Evolutionary conservation across 257 asterid genomes (phyloP), one percentile per base, ranked within the genome.

Genomic region (Primulina eburnea): DNA sequence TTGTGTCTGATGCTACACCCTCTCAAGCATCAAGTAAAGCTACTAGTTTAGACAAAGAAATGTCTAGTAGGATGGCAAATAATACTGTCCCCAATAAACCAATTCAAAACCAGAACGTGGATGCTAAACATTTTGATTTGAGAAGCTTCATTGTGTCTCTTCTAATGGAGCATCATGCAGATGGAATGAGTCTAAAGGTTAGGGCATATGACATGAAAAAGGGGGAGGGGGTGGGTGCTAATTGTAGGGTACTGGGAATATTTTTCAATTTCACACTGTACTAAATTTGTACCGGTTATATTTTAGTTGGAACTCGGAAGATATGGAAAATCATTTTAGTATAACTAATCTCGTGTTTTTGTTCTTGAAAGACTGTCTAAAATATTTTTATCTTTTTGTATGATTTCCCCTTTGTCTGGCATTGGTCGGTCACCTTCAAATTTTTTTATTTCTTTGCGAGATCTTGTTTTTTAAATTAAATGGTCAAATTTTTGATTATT

Each of bases 131-230:
- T 14, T 20, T 87, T 61, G 92, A 94, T 75, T 82, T 94, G 88
- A 82, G 78, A 74, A 81, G 89, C 78, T 73, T 83, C 88, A 75
- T 94, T 70, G 75, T 76, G 65, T 85, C 96, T 73, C 84, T 88
- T 50, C 95, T 91, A 62, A 77, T 63, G 83, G 96, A 91, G 84
- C 79, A 81, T 69, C 88, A 85, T 53, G 69, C 88, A 52, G 84
- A 81, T 30, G 99, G 98, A 80, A 88, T 91, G 96, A 91, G 88
- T 78, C 81, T 88, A 21, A 87, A 86, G 92, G 99, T 91, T 75
- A 79, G 78, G 65, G 60, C 53, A 14, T 29, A 47, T 20, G 58
- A 21, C 18, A 30, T 29, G 21, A 62, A 29, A 64, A 71, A 65
- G 61, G 52, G 62, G 24, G 18, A 56, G 33, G 60, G 55, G 40